phyloP scores from a whole-genome alignment of 2,329 filamentous ascomycete species.

The Fusarium poae region DNA sequence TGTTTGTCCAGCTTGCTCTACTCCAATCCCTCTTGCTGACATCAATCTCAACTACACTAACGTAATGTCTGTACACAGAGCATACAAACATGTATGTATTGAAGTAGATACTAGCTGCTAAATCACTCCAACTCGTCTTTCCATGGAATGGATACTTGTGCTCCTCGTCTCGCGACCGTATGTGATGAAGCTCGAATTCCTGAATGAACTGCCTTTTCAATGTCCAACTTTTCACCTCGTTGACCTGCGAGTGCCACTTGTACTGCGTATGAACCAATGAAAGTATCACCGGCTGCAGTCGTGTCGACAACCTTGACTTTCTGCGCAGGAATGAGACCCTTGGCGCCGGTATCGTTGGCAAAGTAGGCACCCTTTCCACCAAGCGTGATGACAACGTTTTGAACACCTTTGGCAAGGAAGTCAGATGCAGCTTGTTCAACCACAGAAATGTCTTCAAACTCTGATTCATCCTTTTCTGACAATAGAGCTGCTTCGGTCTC shows the following conservation, averaged over 20 bases:
- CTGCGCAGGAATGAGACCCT: conserved; percentile 69
- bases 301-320: conserved; percentile 88
- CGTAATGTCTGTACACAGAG: too few relatives aligned
- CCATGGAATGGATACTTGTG: conserved; percentile 28
- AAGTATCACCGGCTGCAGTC: conserved; percentile 93
- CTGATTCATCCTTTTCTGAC: conserved; percentile 64
- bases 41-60: too few relatives aligned
- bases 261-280: conserved; percentile 86
- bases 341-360: conserved; percentile 58
- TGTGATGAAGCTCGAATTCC: conserved; percentile 19
- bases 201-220: conserved; percentile 10
- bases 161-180: conserved; percentile 18
- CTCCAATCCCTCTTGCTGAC: too few relatives aligned
- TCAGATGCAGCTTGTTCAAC: conserved; percentile 62
- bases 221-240: conserved; percentile 1
- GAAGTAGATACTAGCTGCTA: too few relatives aligned
- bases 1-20: too few relatives aligned
- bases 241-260: neutral
- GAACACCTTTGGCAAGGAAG: conserved; percentile 78
- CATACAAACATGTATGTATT: too few relatives aligned
- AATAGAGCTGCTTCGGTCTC: conserved; percentile 88
- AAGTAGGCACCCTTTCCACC: conserved; percentile 82
- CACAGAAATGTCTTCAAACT: conserved; percentile 62
- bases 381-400: conserved; percentile 85
- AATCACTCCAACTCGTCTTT: conserved; percentile 11